phyloP scores from a whole-genome alignment of 441 rosid species.

The Macaranga tanarius region DNA sequence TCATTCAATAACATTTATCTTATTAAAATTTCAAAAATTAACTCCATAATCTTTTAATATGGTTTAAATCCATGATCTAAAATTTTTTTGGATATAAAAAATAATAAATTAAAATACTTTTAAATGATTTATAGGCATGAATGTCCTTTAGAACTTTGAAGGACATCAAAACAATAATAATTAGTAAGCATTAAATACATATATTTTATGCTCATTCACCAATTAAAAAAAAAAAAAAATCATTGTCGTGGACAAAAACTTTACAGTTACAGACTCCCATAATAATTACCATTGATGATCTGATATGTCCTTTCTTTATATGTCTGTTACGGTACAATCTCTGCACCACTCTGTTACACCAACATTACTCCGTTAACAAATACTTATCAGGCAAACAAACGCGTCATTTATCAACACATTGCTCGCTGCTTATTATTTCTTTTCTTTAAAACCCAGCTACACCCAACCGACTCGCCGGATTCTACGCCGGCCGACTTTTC shows the following conservation, averaged over 20 bases:
- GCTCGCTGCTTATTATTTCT: background rate
- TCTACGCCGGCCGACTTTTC: background rate
- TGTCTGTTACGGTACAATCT: constrained; percentile 3
- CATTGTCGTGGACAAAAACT: background rate
- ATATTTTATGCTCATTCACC: background rate
- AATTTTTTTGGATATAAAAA: too few species aligned
- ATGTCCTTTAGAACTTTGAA: too few species aligned
- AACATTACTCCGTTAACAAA: background rate
- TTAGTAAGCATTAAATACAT: too few species aligned
- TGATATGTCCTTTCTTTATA: background rate
- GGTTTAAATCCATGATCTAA: too few species aligned
- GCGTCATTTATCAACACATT: constrained; percentile 6
- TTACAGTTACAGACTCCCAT: background rate
- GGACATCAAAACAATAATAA: too few species aligned
- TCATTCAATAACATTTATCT: too few species aligned
- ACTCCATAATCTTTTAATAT: too few species aligned
- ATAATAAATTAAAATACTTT: too few species aligned
- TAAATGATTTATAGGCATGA: too few species aligned
- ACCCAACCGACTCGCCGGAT: constrained; percentile 11
- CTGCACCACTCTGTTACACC: constrained; percentile 11
- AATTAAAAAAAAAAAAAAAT: too few species aligned
- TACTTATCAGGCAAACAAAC: background rate
- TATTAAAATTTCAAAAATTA: too few species aligned
- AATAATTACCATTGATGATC: constrained; percentile 3
- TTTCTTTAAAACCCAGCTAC: background rate